These are phyloP conservation scores for Colletotrichum navitas DNA, from an alignment of 2,329 filamentous ascomycete genomes.

Conservation along the genomic window DNA sequence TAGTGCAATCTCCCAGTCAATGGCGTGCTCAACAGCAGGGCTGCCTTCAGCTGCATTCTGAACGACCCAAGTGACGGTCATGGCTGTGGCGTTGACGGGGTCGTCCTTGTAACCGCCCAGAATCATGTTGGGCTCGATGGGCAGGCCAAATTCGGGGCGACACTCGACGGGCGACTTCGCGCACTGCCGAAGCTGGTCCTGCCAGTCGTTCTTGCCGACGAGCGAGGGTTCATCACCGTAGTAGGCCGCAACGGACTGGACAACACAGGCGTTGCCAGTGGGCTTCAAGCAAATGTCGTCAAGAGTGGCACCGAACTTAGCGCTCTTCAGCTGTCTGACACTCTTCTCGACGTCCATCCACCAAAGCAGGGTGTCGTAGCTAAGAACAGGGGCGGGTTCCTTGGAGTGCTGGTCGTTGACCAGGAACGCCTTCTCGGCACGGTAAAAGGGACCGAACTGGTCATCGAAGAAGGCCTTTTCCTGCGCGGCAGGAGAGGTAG, in stretches of 20 bases:
- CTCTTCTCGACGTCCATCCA: slow-evolving; percentile 92
- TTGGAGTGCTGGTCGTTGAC: slow-evolving; percentile 83
- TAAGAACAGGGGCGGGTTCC: slow-evolving; percentile 81
- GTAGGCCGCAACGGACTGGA: slow-evolving; percentile 93
- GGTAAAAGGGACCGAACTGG: slow-evolving; percentile 96
- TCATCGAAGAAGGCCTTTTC: slow-evolving; percentile 95
- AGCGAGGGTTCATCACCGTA: slow-evolving; percentile 76
- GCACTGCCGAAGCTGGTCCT: slow-evolving; percentile 78
- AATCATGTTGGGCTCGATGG: slow-evolving; percentile 86
- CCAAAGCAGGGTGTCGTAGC: slow-evolving; percentile 90
- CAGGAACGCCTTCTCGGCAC: slow-evolving; percentile 91
- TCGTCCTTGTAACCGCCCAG: slow-evolving; percentile 83
- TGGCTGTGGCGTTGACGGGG: slow-evolving; percentile 79
- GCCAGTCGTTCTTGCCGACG: slow-evolving; percentile 77
- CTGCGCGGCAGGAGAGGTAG: slow-evolving; percentile 87
- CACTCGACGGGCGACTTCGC: slow-evolving; percentile 85
- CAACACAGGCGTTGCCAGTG: slow-evolving; percentile 86
- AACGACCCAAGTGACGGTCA: slow-evolving; percentile 95
- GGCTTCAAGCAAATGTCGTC: slow-evolving; percentile 96
- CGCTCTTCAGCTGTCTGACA: slow-evolving; percentile 78
- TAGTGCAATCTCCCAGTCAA: slow-evolving; percentile 90
- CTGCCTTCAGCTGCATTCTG: slow-evolving; percentile 85
- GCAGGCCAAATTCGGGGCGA: slow-evolving; percentile 89
- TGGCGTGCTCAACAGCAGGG: slow-evolving; percentile 76
- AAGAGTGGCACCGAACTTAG: slow-evolving; percentile 75